Evolutionary conservation across 169 alveolate species (phyloP).

Genomic region (Cryptosporidium sp.): DNA sequence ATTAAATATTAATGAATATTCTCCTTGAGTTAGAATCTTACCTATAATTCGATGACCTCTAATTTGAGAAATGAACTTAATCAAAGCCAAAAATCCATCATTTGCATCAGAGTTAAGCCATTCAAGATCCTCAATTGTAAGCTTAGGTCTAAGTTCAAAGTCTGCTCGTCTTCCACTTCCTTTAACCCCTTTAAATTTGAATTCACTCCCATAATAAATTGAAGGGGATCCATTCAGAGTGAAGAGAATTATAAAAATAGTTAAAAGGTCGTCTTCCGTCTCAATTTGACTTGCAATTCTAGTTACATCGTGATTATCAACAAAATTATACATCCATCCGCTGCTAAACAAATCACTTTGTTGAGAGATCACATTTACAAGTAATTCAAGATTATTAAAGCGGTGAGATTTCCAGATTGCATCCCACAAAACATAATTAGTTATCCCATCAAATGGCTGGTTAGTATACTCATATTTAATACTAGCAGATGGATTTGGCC

Average conservation of each 20-base stretch:
- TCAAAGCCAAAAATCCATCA: conserved; percentile 35
- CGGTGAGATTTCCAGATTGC: conserved; percentile 60
- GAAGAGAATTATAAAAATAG: conserved; percentile 42
- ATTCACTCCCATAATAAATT: conserved; percentile 69
- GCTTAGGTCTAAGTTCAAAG: conserved; percentile 53
- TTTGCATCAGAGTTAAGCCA: neutral
- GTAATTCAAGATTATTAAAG: conserved; percentile 2
- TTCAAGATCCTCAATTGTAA: conserved; percentile 28
- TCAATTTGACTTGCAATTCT: conserved; percentile 60
- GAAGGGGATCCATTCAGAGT: conserved; percentile 59
- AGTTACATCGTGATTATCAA: conserved; percentile 68
- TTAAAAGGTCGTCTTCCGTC: conserved; percentile 21
- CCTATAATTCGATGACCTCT: conserved; percentile 43
- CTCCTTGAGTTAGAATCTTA: conserved; percentile 10
- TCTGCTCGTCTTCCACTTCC: conserved; percentile 50
- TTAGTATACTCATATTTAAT: neutral
- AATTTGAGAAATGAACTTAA: conserved; percentile 20
- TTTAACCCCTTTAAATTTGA: conserved; percentile 61
- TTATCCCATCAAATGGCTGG: conserved; percentile 65
- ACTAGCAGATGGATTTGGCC: neutral
- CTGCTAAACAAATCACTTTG: conserved; percentile 10
- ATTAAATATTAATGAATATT: neutral
- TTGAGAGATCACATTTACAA: conserved; percentile 1
- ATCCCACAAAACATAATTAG: conserved; percentile 60
- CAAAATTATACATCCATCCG: conserved; percentile 70